phyloP scores from a whole-genome alignment of 306 rosid species.

The Pyrus bretschneideri region DNA sequence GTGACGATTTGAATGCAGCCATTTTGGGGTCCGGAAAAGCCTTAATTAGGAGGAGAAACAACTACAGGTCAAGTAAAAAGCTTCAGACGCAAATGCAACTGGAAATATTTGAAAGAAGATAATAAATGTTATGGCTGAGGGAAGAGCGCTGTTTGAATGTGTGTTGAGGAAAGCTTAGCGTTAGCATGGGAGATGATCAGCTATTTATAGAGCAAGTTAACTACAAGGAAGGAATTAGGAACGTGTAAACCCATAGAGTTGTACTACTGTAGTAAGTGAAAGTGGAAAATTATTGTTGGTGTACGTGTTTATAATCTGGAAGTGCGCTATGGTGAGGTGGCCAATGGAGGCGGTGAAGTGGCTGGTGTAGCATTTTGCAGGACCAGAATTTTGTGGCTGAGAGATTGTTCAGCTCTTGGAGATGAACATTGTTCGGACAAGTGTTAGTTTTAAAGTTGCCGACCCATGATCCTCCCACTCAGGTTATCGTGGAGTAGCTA shows the following conservation, averaged over 20 bases:
- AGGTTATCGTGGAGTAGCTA: not conserved
- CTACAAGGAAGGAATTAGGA: too few species aligned
- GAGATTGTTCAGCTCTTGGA: not conserved
- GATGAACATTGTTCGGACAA: not conserved
- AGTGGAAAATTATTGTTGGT: not conserved
- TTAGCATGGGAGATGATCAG: not conserved
- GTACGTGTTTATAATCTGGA: not conserved
- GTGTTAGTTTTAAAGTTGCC: not conserved
- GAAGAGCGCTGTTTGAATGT: not conserved
- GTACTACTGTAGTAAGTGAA: not conserved
- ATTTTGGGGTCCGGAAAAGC: constrained; percentile 11
- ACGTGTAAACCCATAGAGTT: not conserved
- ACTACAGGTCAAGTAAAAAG: not conserved
- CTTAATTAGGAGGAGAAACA: not conserved
- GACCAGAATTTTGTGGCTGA: constrained; percentile 3
- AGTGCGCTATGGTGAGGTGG: not conserved
- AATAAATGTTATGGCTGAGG: not conserved
- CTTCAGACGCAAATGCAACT: not conserved
- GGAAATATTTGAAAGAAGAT: not conserved
- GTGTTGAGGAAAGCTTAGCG: not conserved
- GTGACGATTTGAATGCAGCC: constrained; percentile 33
- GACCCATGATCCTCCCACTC: not conserved
- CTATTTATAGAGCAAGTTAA: not conserved
- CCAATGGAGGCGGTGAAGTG: not conserved
- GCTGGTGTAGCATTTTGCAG: not conserved